Percentiles rank a stretch among this genome's conserved stretches.
These are phyloP conservation scores for Leucosporidium creatinivorum DNA, from an alignment of 768 basidiomycete genomes.

Conservation along the genomic window DNA sequence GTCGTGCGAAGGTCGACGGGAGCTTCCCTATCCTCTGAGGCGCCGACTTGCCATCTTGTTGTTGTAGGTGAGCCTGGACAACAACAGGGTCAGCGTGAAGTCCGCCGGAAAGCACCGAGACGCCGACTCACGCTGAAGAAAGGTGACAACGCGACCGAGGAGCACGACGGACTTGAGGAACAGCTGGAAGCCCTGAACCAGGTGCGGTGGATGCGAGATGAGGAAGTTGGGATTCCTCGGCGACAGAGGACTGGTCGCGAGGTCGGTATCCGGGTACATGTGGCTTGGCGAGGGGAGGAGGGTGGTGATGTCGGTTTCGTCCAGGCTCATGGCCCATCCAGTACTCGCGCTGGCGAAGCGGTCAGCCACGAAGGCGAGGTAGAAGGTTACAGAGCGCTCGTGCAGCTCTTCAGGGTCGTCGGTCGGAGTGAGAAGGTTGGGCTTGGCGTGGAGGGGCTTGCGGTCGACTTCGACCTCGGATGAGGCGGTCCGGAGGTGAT, in stretches of 20 bases:
- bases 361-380: slow-evolving; percentile 26
- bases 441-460: slow-evolving; percentile 6
- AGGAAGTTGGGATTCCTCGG: slow-evolving; percentile 10
- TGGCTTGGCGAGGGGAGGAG: slow-evolving; percentile 5
- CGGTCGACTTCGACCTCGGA: background rate
- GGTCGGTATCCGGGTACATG: background rate
- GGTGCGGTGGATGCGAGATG: slow-evolving; percentile 21
- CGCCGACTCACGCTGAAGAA: slow-evolving; percentile 14
- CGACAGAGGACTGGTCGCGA: slow-evolving; percentile 3
- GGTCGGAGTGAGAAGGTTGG: background rate
- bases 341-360: slow-evolving; percentile 26
- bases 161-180: slow-evolving; percentile 20
- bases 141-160: slow-evolving; percentile 13
- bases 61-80: too few relatives aligned
- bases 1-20: slow-evolving; percentile 13
- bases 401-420: slow-evolving; percentile 9
- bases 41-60: too few relatives aligned
- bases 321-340: slow-evolving; percentile 28
- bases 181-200: slow-evolving; percentile 13
- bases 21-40: too few relatives aligned
- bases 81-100: too few relatives aligned
- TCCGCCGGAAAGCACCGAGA: too few relatives aligned
- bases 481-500: slow-evolving; percentile 26
- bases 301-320: slow-evolving; percentile 27
- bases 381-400: slow-evolving; percentile 29